Conservation (phyloP, 2,329 filamentous ascomycete species). For the Colletotrichum somersetense region DNA sequence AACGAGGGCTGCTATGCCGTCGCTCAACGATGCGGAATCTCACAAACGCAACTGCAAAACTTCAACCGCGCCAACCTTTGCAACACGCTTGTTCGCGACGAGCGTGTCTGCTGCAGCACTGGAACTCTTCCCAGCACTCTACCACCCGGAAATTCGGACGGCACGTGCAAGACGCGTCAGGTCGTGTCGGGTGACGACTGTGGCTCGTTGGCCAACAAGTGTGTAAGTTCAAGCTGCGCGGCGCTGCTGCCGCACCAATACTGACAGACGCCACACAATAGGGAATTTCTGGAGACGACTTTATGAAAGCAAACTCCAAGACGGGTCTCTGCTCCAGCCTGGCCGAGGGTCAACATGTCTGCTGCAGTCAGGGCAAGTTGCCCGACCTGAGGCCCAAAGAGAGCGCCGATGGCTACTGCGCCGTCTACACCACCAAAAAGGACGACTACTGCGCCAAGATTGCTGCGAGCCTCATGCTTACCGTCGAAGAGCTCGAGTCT, state of each 20-base stretch:
- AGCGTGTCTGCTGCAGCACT: not conserved
- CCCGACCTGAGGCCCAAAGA: slow-evolving; percentile 49
- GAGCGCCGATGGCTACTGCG: slow-evolving; percentile 51
- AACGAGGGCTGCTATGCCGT: not conserved
- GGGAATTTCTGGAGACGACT: slow-evolving; percentile 53
- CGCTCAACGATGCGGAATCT: not conserved
- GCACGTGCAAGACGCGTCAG: slow-evolving; percentile 47
- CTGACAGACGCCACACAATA: not conserved
- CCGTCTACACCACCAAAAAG: slow-evolving; percentile 49
- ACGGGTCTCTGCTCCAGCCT: slow-evolving; percentile 47
- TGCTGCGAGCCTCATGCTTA: slow-evolving; percentile 51
- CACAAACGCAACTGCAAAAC: not conserved
- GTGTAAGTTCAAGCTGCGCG: slow-evolving; percentile 39
- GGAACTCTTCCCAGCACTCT: not conserved
- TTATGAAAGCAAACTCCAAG: slow-evolving; percentile 54
- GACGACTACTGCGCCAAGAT: slow-evolving; percentile 54
- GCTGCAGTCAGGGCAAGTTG: slow-evolving; percentile 51
- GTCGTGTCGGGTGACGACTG: slow-evolving; percentile 55
- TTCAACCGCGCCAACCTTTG: not conserved
- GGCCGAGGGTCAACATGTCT: slow-evolving; percentile 49
- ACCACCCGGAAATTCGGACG: not conserved
- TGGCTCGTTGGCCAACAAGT: slow-evolving; percentile 51
- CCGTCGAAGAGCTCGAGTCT: slow-evolving; percentile 52
- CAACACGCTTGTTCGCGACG: not conserved
- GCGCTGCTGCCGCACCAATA: not conserved